phyloP scores from a whole-genome alignment of 306 rosid species.

The Glycyrrhiza uralensis region DNA sequence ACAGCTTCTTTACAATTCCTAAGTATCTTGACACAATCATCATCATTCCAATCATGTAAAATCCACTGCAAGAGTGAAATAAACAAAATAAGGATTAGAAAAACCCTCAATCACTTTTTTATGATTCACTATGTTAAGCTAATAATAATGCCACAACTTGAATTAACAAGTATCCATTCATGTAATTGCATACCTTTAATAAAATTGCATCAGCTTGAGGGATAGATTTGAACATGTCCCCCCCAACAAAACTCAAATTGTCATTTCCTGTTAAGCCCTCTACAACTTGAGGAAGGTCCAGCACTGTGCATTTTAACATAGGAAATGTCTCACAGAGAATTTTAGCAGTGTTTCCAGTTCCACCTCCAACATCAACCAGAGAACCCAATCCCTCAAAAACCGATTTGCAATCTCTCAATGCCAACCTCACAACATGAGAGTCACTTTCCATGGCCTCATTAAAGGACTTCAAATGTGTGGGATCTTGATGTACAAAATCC shows the following conservation, averaged over 20 bases:
- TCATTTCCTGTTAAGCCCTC: background rate
- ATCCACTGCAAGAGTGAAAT: background rate
- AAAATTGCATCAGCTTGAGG: constrained; percentile 11
- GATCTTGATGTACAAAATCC: background rate
- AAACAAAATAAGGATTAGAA: background rate
- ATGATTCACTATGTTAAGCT: too few species aligned
- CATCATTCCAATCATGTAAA: background rate
- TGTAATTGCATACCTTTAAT: background rate
- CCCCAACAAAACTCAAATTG: background rate
- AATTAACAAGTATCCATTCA: background rate
- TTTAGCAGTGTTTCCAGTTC: constrained; percentile 8
- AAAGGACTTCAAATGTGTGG: background rate
- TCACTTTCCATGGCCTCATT: constrained; percentile 22
- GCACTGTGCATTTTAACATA: background rate
- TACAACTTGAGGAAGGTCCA: constrained; percentile 13
- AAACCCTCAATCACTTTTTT: too few species aligned
- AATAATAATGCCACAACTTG: too few species aligned
- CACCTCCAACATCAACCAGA: constrained; percentile 16
- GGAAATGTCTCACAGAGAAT: constrained; percentile 2
- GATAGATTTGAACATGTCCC: constrained; percentile 1
- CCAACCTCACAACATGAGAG: background rate
- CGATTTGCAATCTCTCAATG: background rate
- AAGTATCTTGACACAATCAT: background rate
- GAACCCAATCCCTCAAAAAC: background rate
- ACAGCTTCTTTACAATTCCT: background rate